Evolutionary conservation across 2,329 filamentous ascomycete genomes (phyloP).

Genomic region (Aotearoamyces nothofagi): DNA sequence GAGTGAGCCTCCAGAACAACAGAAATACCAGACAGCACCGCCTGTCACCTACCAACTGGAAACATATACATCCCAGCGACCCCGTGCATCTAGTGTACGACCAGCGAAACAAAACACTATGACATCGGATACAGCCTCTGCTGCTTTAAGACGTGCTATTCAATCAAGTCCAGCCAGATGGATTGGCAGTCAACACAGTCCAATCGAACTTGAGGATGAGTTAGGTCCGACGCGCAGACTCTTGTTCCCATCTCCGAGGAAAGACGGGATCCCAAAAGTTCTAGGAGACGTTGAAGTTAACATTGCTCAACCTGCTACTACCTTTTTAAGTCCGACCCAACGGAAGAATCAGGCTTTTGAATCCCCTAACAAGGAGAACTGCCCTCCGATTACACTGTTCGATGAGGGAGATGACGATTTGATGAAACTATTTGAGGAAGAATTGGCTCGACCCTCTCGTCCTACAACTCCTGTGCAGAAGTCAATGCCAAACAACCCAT

Average conservation of each 20-base stretch:
- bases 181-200: constrained; percentile 37
- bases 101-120: constrained; percentile 15
- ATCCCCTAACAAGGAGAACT: constrained; percentile 16
- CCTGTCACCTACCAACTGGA: constrained; percentile 1
- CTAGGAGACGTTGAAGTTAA: constrained; percentile 43
- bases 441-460: constrained; percentile 10
- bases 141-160: constrained; percentile 16
- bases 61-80: constrained; percentile 6
- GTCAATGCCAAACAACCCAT: constrained; percentile 11
- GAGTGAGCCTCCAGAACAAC: constrained; percentile 4
- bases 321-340: constrained; percentile 14
- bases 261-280: constrained; percentile 44
- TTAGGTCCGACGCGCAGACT: constrained; percentile 48
- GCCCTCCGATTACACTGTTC: constrained; percentile 8
- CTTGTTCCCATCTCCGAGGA: constrained; percentile 63
- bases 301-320: constrained; percentile 27
- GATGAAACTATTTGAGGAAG: constrained; percentile 17
- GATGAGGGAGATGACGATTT: constrained; percentile 16
- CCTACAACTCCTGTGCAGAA: constrained; percentile 16
- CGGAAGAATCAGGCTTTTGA: constrained; percentile 11
- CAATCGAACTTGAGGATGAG: constrained; percentile 34
- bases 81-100: constrained; percentile 12
- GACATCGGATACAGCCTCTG: constrained; percentile 17
- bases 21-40: constrained; percentile 3
- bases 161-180: constrained; percentile 23